Evolutionary conservation across 225 moss, liverwort and hornwort species (phyloP), one percentile per base, ranked within the genome.

Genomic region (Pleurozium schreberi): DNA sequence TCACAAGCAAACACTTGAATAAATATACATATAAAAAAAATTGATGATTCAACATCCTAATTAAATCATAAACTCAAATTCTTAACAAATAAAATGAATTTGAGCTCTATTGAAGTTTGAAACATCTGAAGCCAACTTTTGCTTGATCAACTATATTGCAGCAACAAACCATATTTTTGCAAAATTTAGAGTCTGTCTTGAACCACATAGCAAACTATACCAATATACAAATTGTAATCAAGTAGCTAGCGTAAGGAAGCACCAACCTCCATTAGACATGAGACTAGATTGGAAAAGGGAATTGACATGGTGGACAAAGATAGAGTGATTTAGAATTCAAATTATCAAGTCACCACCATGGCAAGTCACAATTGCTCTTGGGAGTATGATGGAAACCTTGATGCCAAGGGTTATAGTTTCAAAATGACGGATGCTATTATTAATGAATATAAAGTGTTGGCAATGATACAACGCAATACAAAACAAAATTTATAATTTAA

Each of bases 221-320:
- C 45, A 73, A 45, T 45, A 30, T 45, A 10, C 6, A 45, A 73
- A 17, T 28, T 18, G 30, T 17, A 47, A 16, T 47, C 0, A 18
- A 0, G 47, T 71, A 18, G 47, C 0, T 0, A 45, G 6, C 1
- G 4, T 18, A 18, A 47, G 2, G 16, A 73, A 73, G 43, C 0
- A 2, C 10, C 43, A 43, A 43, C 17, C 4, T 28, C 6, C 1
- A 1, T 2, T 45, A 0, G 30, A 14, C 0, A 31, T 4, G 2
- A 3, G 4, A 28, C 0, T 16, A 26, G 0, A 31, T 49, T 0
- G 1, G 0, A 49, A 9, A 14, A 11, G 1, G 6, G 7, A 74
- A 74, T 47, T 0, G 1, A 0, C 4, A 2, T 1, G 1, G 11
- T 18, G 1, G 12, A 19, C 2, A 15, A 74, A 74, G 47, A 74